These are phyloP conservation scores for Suillus placidus DNA, from an alignment of 768 basidiomycete genomes.

Conservation along the genomic window DNA sequence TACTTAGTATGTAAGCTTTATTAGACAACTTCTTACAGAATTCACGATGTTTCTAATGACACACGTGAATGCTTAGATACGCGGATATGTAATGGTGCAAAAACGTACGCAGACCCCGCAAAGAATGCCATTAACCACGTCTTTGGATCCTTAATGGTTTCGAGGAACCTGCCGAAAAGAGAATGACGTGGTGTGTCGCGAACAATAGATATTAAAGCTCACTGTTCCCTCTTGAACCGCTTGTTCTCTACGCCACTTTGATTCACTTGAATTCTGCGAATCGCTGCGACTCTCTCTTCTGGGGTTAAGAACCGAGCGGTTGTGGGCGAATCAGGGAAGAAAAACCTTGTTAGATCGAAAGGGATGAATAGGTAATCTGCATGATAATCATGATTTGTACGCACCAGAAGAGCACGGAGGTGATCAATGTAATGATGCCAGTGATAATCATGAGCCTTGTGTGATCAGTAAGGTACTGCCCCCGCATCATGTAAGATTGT, in stretches of 20 bases:
- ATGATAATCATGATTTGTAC: conserved; percentile 17
- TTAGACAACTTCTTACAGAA: conserved; percentile 48
- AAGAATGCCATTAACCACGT: conserved; percentile 74
- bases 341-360: conserved; percentile 48
- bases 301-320: conserved; percentile 71
- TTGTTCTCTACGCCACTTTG: conserved; percentile 85
- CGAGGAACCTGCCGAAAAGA: conserved; percentile 55
- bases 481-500: conserved; percentile 9
- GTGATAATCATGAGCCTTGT: conserved; percentile 76
- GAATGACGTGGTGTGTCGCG: background rate
- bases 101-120: conserved; percentile 56
- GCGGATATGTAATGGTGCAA: conserved; percentile 23
- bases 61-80: conserved; percentile 17
- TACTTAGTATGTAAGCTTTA: conserved; percentile 4
- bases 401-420: conserved; percentile 64
- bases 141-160: conserved; percentile 70
- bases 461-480: conserved; percentile 15
- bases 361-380: conserved; percentile 11
- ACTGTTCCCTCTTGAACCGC: conserved; percentile 78
- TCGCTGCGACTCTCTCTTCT: conserved; percentile 67
- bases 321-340: conserved; percentile 82
- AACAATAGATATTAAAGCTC: conserved; percentile 26
- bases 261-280: conserved; percentile 72
- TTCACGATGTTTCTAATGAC: conserved; percentile 65
- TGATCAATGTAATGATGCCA: conserved; percentile 63